phyloP scores from a whole-genome alignment of 2,329 filamentous ascomycete genomes.

The Xylaria sp. region DNA sequence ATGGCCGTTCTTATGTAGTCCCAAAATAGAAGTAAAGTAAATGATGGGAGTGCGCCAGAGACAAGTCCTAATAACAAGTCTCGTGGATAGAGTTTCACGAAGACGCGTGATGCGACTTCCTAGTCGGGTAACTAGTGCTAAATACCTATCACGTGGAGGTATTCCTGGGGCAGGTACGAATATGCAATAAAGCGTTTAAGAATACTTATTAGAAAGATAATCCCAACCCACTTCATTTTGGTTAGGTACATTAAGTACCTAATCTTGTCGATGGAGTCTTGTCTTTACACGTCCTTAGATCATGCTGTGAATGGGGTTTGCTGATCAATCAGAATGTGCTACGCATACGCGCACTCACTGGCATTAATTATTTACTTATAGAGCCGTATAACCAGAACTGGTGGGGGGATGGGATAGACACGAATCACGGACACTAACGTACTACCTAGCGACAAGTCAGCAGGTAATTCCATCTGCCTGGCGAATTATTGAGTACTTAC shows the following conservation, averaged over 20 bases:
- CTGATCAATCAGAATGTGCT: not conserved
- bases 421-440: not conserved
- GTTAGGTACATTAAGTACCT: too few relatives aligned
- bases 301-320: not conserved
- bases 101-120: constrained; percentile 50
- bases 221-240: not conserved
- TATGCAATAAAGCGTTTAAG: not conserved
- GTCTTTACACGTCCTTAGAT: not conserved
- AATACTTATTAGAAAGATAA: not conserved
- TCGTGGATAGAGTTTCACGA: constrained; percentile 45
- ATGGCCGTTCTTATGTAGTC: constrained; percentile 23
- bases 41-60: constrained; percentile 35
- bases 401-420: not conserved
- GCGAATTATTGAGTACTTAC: not conserved
- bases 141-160: constrained; percentile 24
- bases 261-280: not conserved
- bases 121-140: constrained; percentile 10
- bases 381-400: not conserved
- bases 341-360: too few relatives aligned
- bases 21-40: constrained; percentile 22
- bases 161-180: not conserved
- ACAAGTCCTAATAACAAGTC: constrained; percentile 36
- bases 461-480: constrained; percentile 1
- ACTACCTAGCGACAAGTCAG: constrained; percentile 9
- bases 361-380: not conserved